Evolutionary conservation across 805 yeast species (phyloP).

Genomic region (Myxozyma lipomycoides): DNA sequence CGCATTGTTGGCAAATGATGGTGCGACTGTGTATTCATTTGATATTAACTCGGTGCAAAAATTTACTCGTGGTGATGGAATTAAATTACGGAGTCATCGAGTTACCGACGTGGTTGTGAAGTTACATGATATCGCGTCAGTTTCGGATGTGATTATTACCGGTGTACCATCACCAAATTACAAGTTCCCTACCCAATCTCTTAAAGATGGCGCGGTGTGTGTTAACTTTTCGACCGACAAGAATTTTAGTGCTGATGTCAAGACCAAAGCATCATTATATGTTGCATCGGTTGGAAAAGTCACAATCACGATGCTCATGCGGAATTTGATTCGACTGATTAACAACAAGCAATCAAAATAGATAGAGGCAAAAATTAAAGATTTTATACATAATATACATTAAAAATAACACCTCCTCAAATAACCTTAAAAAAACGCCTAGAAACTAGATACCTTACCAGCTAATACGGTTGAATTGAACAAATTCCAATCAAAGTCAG

Average conservation of each 20-base stretch:
- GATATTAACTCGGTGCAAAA: conserved; percentile 84
- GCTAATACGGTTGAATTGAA: neutral
- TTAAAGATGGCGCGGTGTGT: conserved; percentile 84
- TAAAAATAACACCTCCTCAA: no score
- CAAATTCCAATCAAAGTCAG: neutral
- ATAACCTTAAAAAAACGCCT: no score
- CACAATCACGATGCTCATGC: conserved; percentile 87
- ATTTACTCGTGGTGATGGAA: conserved; percentile 91
- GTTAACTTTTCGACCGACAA: neutral
- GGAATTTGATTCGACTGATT: conserved; percentile 79
- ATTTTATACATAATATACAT: neutral
- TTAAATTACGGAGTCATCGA: conserved; percentile 74
- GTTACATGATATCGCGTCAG: conserved; percentile 61
- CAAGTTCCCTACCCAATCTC: conserved; percentile 77
- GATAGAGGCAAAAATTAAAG: neutral
- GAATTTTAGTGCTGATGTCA: conserved; percentile 76
- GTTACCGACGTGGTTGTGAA: conserved; percentile 55
- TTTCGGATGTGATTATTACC: conserved; percentile 88
- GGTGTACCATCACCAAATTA: conserved; percentile 86
- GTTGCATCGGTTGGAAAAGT: conserved; percentile 97
- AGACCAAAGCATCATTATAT: conserved; percentile 80
- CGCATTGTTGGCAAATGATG: conserved; percentile 92
- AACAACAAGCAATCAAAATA: conserved; percentile 45
- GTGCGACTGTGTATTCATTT: conserved; percentile 91
- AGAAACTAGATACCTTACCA: neutral